These are phyloP conservation scores for Eucalyptus marginata DNA, from an alignment of 345 rosid genomes.

Conservation along the genomic window DNA sequence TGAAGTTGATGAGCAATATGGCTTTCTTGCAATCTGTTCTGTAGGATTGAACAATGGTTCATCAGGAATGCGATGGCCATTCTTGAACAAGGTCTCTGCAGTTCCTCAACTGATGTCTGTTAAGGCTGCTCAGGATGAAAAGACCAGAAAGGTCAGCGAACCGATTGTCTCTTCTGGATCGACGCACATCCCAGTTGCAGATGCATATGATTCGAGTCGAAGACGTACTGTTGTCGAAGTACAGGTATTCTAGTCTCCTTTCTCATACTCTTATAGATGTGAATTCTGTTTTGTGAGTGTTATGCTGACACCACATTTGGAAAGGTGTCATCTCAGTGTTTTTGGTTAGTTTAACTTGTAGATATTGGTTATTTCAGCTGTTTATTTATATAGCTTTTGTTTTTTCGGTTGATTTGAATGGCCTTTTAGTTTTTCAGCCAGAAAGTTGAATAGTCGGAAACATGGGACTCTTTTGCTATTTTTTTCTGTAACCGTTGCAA, in stretches of 20 bases:
- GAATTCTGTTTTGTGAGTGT: neutral
- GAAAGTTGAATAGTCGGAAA: neutral
- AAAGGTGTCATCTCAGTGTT: neutral
- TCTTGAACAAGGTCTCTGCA: conserved; percentile 24
- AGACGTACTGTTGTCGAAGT: conserved; percentile 5
- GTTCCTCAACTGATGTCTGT: conserved; percentile 25
- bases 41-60: neutral
- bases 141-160: conserved; percentile 6
- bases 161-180: conserved; percentile 10
- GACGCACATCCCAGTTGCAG: conserved; percentile 6
- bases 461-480: neutral
- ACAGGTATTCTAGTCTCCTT: conserved; percentile 11
- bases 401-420: neutral
- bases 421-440: neutral
- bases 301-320: neutral
- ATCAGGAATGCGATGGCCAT: conserved; percentile 25
- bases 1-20: neutral
- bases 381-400: neutral
- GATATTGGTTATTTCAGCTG: neutral
- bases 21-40: neutral
- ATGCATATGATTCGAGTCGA: neutral
- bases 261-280: neutral
- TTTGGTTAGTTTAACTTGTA: neutral
- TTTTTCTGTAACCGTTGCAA: neutral
- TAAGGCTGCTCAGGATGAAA: conserved; percentile 30